phyloP scores from a whole-genome alignment of 1,284 basidiomycete genomes.

The Filobasidium uniguttulatum region DNA sequence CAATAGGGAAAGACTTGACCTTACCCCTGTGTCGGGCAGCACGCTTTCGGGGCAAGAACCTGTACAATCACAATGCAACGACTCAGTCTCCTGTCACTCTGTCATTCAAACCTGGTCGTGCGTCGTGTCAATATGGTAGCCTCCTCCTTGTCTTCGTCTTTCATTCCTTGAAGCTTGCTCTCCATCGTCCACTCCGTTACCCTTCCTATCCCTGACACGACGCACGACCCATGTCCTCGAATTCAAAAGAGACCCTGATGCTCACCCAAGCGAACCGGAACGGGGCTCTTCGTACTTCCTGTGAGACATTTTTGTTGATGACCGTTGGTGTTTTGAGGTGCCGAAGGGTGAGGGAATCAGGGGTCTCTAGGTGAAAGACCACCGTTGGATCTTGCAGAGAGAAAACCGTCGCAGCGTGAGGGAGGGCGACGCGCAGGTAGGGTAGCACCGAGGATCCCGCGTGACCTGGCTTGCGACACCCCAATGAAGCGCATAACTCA shows the following conservation, averaged over 20 bases:
- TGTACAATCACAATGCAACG: neutral
- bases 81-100: neutral
- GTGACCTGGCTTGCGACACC: too few relatives aligned
- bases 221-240: neutral
- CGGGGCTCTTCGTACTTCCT: constrained; percentile 44
- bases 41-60: constrained; percentile 70
- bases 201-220: neutral
- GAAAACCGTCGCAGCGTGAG: too few relatives aligned
- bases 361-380: neutral
- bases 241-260: neutral
- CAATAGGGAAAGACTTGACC: constrained; percentile 99
- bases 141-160: neutral
- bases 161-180: neutral
- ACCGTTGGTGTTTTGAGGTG: neutral
- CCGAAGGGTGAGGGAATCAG: neutral
- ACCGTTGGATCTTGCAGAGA: too few relatives aligned
- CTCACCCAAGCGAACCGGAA: constrained; percentile 14
- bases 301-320: neutral
- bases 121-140: too few relatives aligned
- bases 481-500: too few relatives aligned
- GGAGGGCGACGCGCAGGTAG: too few relatives aligned
- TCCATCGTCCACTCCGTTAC: neutral
- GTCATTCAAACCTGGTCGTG: neutral
- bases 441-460: too few relatives aligned
- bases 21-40: constrained; percentile 91